Percentiles rank a stretch among this genome's conserved stretches.
These are phyloP conservation scores for Trichoderma parareesei DNA, from an alignment of 495 filamentous ascomycete species.

Conservation along the genomic window DNA sequence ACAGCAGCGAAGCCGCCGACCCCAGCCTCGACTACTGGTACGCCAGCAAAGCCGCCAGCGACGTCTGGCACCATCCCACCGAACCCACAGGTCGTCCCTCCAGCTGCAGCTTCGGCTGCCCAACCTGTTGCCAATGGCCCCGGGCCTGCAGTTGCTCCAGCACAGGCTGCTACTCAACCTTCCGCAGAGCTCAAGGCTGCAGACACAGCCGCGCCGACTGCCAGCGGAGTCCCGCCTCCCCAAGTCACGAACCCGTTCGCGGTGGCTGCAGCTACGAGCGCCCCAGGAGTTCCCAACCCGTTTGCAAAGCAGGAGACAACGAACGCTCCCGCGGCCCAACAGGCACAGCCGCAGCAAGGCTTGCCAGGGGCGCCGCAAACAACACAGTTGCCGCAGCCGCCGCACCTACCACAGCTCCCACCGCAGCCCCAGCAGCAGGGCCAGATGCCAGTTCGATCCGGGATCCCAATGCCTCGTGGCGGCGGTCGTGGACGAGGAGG, in stretches of 20 bases:
- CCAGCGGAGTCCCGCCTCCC: constrained; percentile 5
- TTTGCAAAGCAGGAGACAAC: constrained; percentile 14
- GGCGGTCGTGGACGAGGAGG: constrained; percentile 20
- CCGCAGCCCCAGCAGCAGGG: constrained; percentile 15
- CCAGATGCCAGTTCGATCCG: constrained; percentile 19
- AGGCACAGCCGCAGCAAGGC: constrained; percentile 9
- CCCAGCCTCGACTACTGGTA: neutral
- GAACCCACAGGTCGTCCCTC: neutral
- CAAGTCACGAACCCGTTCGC: constrained; percentile 21
- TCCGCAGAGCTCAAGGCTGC: neutral
- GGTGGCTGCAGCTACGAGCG: neutral
- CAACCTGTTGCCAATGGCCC: constrained; percentile 5
- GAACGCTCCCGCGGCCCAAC: neutral
- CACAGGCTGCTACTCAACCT: constrained; percentile 11
- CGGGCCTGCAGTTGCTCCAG: constrained; percentile 16
- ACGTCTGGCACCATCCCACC: neutral
- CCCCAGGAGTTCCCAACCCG: constrained; percentile 18
- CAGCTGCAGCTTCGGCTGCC: neutral
- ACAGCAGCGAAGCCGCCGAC: neutral
- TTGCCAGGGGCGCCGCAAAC: neutral
- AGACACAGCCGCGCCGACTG: neutral
- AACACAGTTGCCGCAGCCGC: neutral
- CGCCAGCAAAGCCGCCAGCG: neutral
- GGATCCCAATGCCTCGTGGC: constrained; percentile 22
- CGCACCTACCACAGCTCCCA: constrained; percentile 19